Percentiles rank a stretch among this genome's conserved stretches.
phyloP scores from a whole-genome alignment of 83 land plant species.

The Diphasiastrum complanatum region DNA sequence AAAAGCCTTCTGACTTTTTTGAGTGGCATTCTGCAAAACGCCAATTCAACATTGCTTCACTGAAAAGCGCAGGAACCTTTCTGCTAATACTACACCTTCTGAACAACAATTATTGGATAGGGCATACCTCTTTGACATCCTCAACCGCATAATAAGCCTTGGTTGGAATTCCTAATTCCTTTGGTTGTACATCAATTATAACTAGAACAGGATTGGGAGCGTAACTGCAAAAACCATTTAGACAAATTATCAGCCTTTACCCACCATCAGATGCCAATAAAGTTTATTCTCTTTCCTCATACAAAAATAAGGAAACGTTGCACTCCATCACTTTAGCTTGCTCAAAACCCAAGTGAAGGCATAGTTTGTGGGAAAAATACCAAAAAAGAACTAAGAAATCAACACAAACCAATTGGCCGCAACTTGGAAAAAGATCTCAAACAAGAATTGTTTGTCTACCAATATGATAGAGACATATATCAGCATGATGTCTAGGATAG shows the following conservation, averaged over 20 bases:
- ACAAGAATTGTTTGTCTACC: too few relatives aligned
- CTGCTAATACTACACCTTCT: too few relatives aligned
- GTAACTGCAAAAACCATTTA: conserved; percentile 66
- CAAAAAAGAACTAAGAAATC: background rate
- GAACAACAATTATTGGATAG: background rate
- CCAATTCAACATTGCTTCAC: background rate
- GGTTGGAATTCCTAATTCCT: conserved; percentile 91
- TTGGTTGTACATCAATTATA: conserved; percentile 95
- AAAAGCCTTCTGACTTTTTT: conserved; percentile 92
- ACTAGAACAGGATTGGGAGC: conserved; percentile 92
- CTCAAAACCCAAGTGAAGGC: background rate
- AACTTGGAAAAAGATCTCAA: too few relatives aligned
- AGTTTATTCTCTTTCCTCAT: too few relatives aligned
- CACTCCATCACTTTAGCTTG: too few relatives aligned
- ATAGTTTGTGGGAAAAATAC: conserved; percentile 3
- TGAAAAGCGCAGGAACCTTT: background rate
- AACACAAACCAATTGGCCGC: background rate
- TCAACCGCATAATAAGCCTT: conserved; percentile 95
- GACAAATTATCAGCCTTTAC: too few relatives aligned
- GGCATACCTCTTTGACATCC: conserved; percentile 87
- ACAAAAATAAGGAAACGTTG: too few relatives aligned
- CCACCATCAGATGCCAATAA: background rate
- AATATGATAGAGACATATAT: too few relatives aligned
- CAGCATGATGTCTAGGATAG: too few relatives aligned
- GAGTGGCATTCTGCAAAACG: conserved; percentile 81